Evolutionary conservation across 2,329 filamentous ascomycete genomes (phyloP).

Genomic region (Calonectria pteridis): DNA sequence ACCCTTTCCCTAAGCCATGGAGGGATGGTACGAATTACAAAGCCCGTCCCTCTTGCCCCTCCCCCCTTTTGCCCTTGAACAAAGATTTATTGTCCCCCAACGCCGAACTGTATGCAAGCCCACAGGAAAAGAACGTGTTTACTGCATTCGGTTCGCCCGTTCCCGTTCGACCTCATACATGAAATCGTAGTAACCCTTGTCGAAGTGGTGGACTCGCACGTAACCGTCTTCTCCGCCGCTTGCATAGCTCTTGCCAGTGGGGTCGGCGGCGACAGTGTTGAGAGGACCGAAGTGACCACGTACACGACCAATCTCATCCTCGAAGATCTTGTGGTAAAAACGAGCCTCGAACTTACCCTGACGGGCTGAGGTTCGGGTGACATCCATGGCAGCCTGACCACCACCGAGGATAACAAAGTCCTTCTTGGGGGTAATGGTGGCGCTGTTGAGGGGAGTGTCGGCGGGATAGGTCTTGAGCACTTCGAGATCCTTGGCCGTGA

Average conservation of each 20-base stretch:
- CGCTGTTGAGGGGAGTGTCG: conserved; percentile 97
- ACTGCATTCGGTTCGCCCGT: conserved; percentile 62
- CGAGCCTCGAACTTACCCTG: conserved; percentile 99
- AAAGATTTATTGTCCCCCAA: conserved; percentile 52
- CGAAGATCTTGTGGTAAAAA: conserved; percentile 99
- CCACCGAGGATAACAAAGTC: conserved; percentile 98
- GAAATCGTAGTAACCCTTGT: conserved; percentile 99
- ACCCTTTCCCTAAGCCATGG: conserved; percentile 43
- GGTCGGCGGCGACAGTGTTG: conserved; percentile 96
- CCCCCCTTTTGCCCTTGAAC: conserved; percentile 46
- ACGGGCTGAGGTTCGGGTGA: conserved; percentile 91
- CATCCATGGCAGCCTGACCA: conserved; percentile 98
- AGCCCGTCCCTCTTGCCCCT: conserved; percentile 39
- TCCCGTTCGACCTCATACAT: conserved; percentile 98
- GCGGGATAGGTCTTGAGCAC: conserved; percentile 92
- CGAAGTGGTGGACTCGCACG: conserved; percentile 97
- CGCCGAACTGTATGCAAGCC: conserved; percentile 60
- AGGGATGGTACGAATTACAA: conserved; percentile 50
- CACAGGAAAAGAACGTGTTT: conserved; percentile 52
- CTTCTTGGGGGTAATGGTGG: conserved; percentile 93
- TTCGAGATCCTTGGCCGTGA: conserved; percentile 87
- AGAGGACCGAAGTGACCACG: conserved; percentile 96
- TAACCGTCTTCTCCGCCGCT: conserved; percentile 98
- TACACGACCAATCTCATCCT: conserved; percentile 98
- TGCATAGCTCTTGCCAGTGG: conserved; percentile 91